Conservation (phyloP, 2,329 filamentous ascomycete species). For the Fusarium musae region DNA sequence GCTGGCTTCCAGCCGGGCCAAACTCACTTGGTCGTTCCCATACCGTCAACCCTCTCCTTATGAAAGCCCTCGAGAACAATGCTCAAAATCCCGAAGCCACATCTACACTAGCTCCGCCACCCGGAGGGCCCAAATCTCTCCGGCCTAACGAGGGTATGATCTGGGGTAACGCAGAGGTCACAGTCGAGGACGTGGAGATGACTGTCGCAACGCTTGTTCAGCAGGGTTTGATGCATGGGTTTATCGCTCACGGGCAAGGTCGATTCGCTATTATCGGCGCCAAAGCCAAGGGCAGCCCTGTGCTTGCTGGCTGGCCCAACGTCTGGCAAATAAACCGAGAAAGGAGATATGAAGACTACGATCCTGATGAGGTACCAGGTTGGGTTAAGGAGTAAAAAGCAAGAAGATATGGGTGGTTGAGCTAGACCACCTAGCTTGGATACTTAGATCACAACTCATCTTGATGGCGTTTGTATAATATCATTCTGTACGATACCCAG, state of each 20-base stretch:
- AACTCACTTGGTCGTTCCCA: conserved; percentile 51
- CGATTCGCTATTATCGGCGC: conserved; percentile 87
- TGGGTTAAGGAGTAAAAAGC: conserved; percentile 69
- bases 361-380: conserved; percentile 76
- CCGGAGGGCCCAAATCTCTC: conserved; percentile 59
- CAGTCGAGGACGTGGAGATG: conserved; percentile 77
- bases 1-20: conserved; percentile 59
- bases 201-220: conserved; percentile 80
- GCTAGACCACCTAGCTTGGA: conserved; percentile 9
- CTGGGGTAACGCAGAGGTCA: conserved; percentile 71
- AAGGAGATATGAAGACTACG: conserved; percentile 66
- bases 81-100: conserved; percentile 48
- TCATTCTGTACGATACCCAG: conserved; percentile 36
- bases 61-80: conserved; percentile 63
- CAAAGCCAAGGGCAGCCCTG: conserved; percentile 70
- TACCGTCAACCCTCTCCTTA: conserved; percentile 62
- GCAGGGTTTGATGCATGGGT: conserved; percentile 85
- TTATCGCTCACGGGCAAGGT: conserved; percentile 79
- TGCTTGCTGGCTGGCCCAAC: conserved; percentile 79
- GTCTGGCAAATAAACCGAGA: conserved; percentile 76
- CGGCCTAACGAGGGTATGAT: conserved; percentile 69
- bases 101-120: conserved; percentile 60
- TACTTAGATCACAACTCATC: background rate
- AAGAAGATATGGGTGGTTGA: background rate
- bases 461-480: conserved; percentile 28